Evolutionary conservation across 345 rosid genomes (phyloP), one percentile per base, ranked within the genome.

Genomic region (Triadica sebifera): DNA sequence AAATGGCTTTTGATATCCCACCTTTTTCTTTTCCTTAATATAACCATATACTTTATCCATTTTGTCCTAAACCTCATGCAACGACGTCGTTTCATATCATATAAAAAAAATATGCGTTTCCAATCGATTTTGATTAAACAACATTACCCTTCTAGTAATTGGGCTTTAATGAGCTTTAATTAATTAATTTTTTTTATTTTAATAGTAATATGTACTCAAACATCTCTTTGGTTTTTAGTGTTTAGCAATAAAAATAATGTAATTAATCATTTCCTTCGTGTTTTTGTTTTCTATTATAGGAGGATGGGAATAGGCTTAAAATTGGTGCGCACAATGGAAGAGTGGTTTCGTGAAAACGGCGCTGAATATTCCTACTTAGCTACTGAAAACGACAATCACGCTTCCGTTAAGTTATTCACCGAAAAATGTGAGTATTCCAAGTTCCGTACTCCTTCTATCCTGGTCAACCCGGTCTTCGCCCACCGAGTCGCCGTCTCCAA

Each of bases 361-460:
- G 96, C 94, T 66, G 95, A 86, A 62, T 96, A 96, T 71, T 80
- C 97, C 0, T 96, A 93, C 87, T 81, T 96, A n/a, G 98, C 97
- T 19, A 93, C 98, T 0, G 98, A 93, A 84, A 89, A 81, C 86
- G 97, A 93, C 86, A 96, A 96, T 86, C 63, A 64, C 72, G 91
- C 99, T 61, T 96, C 98, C 52, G 89, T 96, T 70, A 85, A 82
- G 65, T 92, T 96, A 57, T 96, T 96, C 86, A 91, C 93, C 84
- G 81, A 76, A 73, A 93, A 93, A 87, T 91, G 93, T 72, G 98
- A 97, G 16, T 96, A 96, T 81, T 78, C 93, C 65, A 88, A 83
- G 81, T 89, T 90, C 91, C 99, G 99, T 16, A 93, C 98, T 3
- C 98, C 98, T 0, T 80, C 89, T 17, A 77, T 93, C 75, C 82